phyloP scores from a whole-genome alignment of 2,329 filamentous ascomycete species.

The Cordyceps pruinosa region DNA sequence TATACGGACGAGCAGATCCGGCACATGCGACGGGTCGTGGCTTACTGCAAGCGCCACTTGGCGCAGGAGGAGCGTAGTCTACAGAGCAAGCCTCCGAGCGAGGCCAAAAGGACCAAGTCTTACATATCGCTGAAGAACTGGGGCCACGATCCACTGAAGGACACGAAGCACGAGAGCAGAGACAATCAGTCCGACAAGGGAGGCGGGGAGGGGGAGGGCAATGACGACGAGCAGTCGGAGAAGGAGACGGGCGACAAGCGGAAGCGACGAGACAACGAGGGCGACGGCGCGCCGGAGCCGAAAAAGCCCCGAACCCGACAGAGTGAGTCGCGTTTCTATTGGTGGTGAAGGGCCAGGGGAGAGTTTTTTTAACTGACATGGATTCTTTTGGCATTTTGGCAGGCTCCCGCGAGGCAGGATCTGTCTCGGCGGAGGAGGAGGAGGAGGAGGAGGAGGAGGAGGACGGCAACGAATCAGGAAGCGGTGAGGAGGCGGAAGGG shows the following conservation, averaged over 20 bases:
- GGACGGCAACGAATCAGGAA: constrained; percentile 9
- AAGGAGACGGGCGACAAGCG: constrained; percentile 22
- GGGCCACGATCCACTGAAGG: constrained; percentile 48
- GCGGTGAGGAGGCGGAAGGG: constrained; percentile 17
- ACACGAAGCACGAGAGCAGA: too few species aligned
- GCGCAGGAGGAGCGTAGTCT: constrained; percentile 56
- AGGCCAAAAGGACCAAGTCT: constrained; percentile 42
- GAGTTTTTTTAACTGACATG: constrained; percentile 7
- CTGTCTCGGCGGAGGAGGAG: constrained; percentile 14
- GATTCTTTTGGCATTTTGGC: neutral
- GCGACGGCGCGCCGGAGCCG: constrained; percentile 20
- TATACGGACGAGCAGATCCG: constrained; percentile 49
- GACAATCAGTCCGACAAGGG: constrained; percentile 12
- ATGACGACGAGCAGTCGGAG: constrained; percentile 8
- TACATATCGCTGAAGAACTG: constrained; percentile 58
- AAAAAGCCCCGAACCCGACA: constrained; percentile 28
- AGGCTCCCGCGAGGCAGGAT: neutral
- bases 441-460: constrained; percentile 16
- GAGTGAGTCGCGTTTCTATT: constrained; percentile 15
- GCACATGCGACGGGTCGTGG: constrained; percentile 57
- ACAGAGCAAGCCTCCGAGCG: constrained; percentile 39
- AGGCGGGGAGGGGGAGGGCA: neutral
- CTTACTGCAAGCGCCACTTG: constrained; percentile 60
- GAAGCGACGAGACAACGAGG: constrained; percentile 17
- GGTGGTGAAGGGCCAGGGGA: constrained; percentile 15